phyloP scores from a whole-genome alignment of 2,329 filamentous ascomycete genomes.

The Alternaria postmessia region DNA sequence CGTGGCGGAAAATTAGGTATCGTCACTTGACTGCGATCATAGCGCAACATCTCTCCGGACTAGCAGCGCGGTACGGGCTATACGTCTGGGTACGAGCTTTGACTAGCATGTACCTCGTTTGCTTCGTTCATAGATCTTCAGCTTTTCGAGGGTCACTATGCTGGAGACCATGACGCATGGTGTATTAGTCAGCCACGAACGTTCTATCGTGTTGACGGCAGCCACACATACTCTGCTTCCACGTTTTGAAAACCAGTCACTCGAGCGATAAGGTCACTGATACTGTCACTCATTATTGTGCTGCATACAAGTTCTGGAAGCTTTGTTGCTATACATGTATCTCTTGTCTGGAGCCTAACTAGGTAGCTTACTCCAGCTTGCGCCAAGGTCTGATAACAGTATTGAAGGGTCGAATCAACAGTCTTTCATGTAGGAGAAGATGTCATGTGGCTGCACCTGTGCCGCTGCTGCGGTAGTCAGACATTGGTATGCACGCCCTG shows the following conservation, averaged over 20 bases:
- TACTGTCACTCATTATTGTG: neutral
- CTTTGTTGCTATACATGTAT: no score
- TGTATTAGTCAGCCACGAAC: neutral
- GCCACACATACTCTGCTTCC: neutral
- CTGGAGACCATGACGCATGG: neutral
- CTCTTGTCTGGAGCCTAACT: no score
- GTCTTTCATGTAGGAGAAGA: no score
- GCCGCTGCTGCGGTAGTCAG: no score
- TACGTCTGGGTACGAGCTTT: neutral
- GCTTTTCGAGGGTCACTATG: neutral
- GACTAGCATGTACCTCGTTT: neutral
- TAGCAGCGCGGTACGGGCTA: neutral
- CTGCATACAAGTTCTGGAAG: neutral
- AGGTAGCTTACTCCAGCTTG: no score
- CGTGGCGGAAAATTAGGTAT: neutral
- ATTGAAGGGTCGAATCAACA: no score
- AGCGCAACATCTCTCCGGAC: neutral
- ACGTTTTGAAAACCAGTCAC: neutral
- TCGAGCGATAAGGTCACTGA: neutral
- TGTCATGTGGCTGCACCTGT: no score
- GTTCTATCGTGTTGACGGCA: neutral
- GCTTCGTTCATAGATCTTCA: neutral
- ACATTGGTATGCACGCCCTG: no score
- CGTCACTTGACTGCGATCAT: neutral
- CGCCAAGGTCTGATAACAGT: no score